A percentile compares a stretch with the other conserved stretches of the same genome.
phyloP scores from a whole-genome alignment of 2,329 filamentous ascomycete species.

The Pseudopithomyces chartarum region DNA sequence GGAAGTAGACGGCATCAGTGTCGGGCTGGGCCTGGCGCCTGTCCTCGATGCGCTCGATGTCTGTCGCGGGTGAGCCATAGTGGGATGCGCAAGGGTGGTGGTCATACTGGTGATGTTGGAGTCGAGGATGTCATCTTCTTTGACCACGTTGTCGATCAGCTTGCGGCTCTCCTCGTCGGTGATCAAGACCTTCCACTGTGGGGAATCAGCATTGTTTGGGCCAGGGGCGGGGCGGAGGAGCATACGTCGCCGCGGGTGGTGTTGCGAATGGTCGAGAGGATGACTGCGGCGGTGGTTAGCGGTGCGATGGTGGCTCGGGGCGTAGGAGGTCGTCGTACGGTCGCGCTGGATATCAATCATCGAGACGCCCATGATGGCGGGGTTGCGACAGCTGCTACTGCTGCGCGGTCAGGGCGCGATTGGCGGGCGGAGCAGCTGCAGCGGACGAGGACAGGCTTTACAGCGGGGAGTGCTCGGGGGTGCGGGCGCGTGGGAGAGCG shows the following conservation, averaged over 20 bases:
- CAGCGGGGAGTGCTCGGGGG: not conserved
- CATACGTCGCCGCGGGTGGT: conserved; percentile 82
- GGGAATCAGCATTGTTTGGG: conserved; percentile 32
- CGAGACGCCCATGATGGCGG: conserved; percentile 76
- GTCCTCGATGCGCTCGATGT: conserved; percentile 93
- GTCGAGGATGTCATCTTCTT: conserved; percentile 96
- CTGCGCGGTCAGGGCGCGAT: not conserved
- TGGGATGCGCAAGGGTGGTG: not conserved
- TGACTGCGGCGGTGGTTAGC: conserved; percentile 57
- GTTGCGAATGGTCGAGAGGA: conserved; percentile 74
- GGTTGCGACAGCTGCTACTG: conserved; percentile 24
- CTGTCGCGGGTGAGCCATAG: conserved; percentile 56
- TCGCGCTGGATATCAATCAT: conserved; percentile 84
- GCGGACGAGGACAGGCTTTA: too few species aligned
- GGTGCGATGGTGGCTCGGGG: not conserved
- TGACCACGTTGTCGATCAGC: conserved; percentile 87
- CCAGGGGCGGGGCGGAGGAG: conserved; percentile 10
- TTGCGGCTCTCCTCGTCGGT: conserved; percentile 83
- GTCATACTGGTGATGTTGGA: conserved; percentile 89
- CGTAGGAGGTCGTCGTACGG: conserved; percentile 51
- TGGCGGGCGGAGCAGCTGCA: not conserved
- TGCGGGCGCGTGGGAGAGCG: not conserved
- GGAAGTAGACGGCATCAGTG: conserved; percentile 93
- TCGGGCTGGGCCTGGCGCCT: conserved; percentile 79
- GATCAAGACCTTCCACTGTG: conserved; percentile 94